Evolutionary conservation across 2,329 filamentous ascomycete genomes (phyloP), one percentile per base, ranked within the genome.

Genomic region (Penicillium expansum): DNA sequence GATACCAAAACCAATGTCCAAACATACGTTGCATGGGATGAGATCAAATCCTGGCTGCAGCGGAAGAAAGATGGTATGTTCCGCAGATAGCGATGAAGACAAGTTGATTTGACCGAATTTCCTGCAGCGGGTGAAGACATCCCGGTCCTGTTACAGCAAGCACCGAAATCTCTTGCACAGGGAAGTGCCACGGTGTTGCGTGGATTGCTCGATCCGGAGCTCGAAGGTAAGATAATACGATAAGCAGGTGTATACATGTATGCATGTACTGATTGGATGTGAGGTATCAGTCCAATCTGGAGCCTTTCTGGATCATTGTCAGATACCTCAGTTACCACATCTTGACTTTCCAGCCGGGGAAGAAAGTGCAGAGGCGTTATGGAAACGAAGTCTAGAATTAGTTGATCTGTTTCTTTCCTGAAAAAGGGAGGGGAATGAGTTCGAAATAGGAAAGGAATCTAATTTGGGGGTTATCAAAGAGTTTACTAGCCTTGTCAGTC

Each of bases 341-440:
- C 59, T 66, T 5, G 67, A 70, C 24, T 70, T 72, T 41, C 69
- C 71, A 3, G 60, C 56, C 4, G 66, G 62, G 5, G 56, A 64
- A 49, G 58, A 64, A 32, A 68, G 63, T 44, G 71, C 70, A 7
- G 62, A 63, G 41, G 62, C 57, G 33, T 54, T 74, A 48, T 74
- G 72, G 73, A 60, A 52, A 37, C 48, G 67, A 30, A 74, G 72
- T 50, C 66, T 73, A 55, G 51, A 65, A 37, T 55, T 73, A 33
- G 58, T 71, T 8, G 63, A 64, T 10, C 11, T 39, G 20, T 55
- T 58, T 49, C 35, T 58, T 37, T 42, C 38, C 20, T 51, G 14
- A 53, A 33, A 8, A 3, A 33, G 27, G 16, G 27, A 10, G 29
- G 13, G 8, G 24, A 1, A 10, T 24, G 30, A 38, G 24, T 3